Conservation (phyloP, 331 rosid species). For the Rhamnella rubrinervis region DNA sequence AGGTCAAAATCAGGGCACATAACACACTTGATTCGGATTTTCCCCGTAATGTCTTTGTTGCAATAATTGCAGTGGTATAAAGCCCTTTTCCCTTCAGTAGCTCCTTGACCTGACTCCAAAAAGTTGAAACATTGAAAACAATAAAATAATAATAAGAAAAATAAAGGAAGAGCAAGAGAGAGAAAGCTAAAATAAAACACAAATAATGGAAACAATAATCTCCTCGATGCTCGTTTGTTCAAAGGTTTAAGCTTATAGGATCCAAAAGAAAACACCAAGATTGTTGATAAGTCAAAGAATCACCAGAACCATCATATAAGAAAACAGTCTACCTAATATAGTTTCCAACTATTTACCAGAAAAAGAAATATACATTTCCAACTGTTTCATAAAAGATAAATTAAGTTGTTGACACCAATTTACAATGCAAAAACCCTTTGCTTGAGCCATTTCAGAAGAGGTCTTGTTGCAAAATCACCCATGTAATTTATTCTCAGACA, state of each 20-base stretch:
- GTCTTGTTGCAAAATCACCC: constrained; percentile 3
- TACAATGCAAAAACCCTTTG: too few species aligned
- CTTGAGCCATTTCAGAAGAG: not conserved
- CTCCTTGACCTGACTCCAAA: constrained; percentile 69
- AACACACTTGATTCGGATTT: constrained; percentile 88
- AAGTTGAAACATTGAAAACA: constrained; percentile 1
- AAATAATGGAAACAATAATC: not conserved
- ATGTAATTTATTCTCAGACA: too few species aligned
- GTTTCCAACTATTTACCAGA: too few species aligned
- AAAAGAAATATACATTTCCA: not conserved
- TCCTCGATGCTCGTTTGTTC: not conserved
- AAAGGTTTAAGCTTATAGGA: not conserved
- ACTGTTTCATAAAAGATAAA: too few species aligned
- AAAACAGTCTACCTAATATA: not conserved
- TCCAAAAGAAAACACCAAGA: not conserved
- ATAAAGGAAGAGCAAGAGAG: not conserved
- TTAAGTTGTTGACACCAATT: too few species aligned
- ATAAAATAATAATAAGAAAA: not conserved
- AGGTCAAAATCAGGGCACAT: constrained; percentile 95
- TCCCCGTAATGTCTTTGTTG: constrained; percentile 93
- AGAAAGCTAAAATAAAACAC: not conserved
- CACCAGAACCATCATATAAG: not conserved
- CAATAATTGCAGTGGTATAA: constrained; percentile 96
- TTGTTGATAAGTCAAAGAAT: not conserved
- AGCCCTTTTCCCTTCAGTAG: constrained; percentile 81